Evolutionary conservation across 208 protist genomes (phyloP).

Genomic region (Crithidia mellificae): DNA sequence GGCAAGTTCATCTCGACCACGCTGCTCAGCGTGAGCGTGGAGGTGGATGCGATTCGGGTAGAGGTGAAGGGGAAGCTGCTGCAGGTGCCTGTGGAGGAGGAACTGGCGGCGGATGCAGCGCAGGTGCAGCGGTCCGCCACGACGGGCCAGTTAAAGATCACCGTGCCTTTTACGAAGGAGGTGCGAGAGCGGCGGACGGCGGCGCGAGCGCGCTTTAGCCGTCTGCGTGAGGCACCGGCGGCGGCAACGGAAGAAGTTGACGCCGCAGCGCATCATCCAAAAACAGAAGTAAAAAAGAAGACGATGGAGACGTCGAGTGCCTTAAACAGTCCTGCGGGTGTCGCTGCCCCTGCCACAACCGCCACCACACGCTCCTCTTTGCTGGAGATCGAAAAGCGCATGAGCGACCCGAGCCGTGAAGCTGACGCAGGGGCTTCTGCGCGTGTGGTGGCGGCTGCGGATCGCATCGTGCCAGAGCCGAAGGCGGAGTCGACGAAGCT

Average conservation of each 20-base stretch:
- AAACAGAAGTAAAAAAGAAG: neutral
- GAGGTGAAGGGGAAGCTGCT: constrained; percentile 94
- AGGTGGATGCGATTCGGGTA: constrained; percentile 91
- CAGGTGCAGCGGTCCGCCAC: constrained; percentile 76
- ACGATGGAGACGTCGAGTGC: neutral
- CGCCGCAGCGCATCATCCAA: neutral
- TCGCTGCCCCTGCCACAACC: neutral
- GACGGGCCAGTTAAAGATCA: constrained; percentile 84
- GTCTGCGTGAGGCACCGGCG: constrained; percentile 4
- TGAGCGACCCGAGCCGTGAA: neutral
- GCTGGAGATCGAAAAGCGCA: constrained; percentile 27
- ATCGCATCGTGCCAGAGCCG: neutral
- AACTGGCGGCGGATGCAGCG: constrained; percentile 67
- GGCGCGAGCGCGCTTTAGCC: constrained; percentile 3
- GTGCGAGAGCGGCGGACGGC: constrained; percentile 39
- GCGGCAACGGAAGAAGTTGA: neutral
- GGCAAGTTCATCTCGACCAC: constrained; percentile 95
- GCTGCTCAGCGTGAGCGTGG: constrained; percentile 90
- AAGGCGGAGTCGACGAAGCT: neutral
- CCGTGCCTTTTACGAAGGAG: constrained; percentile 66
- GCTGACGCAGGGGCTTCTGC: neutral
- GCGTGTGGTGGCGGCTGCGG: no score
- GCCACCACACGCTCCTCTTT: constrained; percentile 16
- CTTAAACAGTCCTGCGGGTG: neutral
- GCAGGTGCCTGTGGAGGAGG: constrained; percentile 85